phyloP scores from a whole-genome alignment of 2,329 filamentous ascomycete genomes.

The Fusarium sp. region DNA sequence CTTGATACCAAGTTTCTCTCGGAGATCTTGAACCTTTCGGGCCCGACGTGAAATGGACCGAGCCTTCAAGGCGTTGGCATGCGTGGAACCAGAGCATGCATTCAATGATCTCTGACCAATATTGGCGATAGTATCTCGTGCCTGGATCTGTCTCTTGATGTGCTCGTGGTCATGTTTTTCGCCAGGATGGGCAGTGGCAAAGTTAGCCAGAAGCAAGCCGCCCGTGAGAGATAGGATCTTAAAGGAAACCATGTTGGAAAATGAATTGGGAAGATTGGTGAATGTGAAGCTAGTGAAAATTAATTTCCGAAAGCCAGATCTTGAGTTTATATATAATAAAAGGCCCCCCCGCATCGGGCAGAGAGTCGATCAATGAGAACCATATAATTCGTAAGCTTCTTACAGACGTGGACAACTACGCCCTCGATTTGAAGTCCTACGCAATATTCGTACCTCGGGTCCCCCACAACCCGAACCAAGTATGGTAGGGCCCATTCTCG shows the following conservation, averaged over 20 bases:
- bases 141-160: constrained; percentile 22
- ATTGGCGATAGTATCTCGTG: constrained; percentile 5
- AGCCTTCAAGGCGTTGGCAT: constrained; percentile 4
- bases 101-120: constrained; percentile 5
- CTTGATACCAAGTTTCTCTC: constrained; percentile 14
- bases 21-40: constrained; percentile 11
- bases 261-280: neutral
- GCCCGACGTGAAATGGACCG: constrained; percentile 11
- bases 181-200: constrained; percentile 7
- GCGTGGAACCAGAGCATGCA: neutral
- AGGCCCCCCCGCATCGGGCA: too few species aligned
- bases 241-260: constrained; percentile 2
- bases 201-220: neutral
- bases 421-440: too few species aligned
- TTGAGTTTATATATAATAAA: too few species aligned
- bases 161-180: constrained; percentile 17
- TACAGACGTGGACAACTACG: too few species aligned
- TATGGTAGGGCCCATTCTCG: too few species aligned
- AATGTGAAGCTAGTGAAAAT: neutral
- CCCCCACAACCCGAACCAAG: too few species aligned
- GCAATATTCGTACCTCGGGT: too few species aligned
- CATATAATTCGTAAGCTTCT: too few species aligned
- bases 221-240: constrained; percentile 1
- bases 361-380: too few species aligned
- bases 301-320: neutral